Conservation (phyloP, 2,329 filamentous ascomycete genomes). For the Harringtonia lauricola region DNA sequence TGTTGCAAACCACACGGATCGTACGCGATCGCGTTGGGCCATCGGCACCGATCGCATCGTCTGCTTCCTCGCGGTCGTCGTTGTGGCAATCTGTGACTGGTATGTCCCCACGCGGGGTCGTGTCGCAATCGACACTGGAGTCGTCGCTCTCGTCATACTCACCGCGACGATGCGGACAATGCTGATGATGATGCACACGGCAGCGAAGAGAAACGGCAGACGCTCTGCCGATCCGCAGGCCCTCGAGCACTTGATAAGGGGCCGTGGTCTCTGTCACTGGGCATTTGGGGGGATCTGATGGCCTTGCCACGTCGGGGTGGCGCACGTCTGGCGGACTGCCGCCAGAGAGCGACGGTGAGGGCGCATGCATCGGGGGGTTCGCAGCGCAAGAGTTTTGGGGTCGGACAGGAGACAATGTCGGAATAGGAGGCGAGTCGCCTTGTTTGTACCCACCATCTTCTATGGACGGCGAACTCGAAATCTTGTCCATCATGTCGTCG, state of each 20-base stretch:
- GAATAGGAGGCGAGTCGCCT: not conserved
- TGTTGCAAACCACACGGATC: too few relatives aligned
- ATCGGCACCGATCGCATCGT: too few relatives aligned
- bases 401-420: slow-evolving; percentile 13
- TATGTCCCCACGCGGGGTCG: not conserved
- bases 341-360: not conserved
- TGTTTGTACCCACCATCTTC: slow-evolving; percentile 83
- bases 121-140: too few relatives aligned
- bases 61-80: too few relatives aligned
- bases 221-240: slow-evolving; percentile 2
- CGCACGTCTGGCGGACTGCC: slow-evolving; percentile 2
- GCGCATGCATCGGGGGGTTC: not conserved
- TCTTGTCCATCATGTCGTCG: slow-evolving; percentile 97
- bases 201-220: slow-evolving; percentile 21
- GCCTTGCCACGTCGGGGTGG: not conserved
- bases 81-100: too few relatives aligned
- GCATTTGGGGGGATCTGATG: not conserved
- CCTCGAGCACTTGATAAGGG: slow-evolving; percentile 11
- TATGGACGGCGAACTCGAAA: slow-evolving; percentile 96
- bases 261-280: not conserved
- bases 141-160: slow-evolving; percentile 26
- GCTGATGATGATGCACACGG: slow-evolving; percentile 26
- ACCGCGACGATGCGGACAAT: slow-evolving; percentile 32
- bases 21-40: too few relatives aligned
- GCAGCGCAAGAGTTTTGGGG: not conserved